Evolutionary conservation across 192 early-diverging fungal genomes (phyloP), one percentile per base, ranked within the genome.

Genomic region (Kappamyces sp.): DNA sequence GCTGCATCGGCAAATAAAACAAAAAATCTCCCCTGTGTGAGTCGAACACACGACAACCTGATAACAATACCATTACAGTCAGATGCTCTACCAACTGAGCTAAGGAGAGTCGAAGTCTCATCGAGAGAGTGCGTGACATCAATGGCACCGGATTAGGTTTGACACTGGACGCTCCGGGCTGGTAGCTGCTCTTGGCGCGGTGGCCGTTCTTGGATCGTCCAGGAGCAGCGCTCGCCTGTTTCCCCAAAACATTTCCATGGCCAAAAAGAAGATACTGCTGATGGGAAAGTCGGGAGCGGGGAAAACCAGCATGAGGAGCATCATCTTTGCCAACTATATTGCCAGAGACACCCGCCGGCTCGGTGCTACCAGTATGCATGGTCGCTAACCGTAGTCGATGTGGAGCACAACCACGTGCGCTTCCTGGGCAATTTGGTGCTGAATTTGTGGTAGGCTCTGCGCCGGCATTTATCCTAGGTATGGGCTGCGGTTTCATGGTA

Each of bases 281-380:
- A 96, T 99, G 96, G 96, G 96, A 35, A 90, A 91, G 67, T 89
- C 86, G 66, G 94, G 94, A 5, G 88, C 91, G 2, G 96, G 96
- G 47, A 99, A 99, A 82, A 99, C 96, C 15, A 96, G 93, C 37
- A 99, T 99, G 96, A 82, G 94, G 58, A 93, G 91, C 23, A 92
- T 99, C 62, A 97, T 99, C 62, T 99, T 99, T 63, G 89, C 93
- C 2, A 97, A 97, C 75, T 96, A 94, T 69, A 88, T 95, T 54
- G 94, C 96, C 2, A 68, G 85, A 64, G 94, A 99, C 62, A 99
- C 96, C 3, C 79, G 94, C 38, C 79, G 93, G 23, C 86, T 99
- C 37, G 96, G 94, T 7, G 91, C 94, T 37, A 99, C 96, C 51
- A 93, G 87, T 91, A 75, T 52, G 66, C 55, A n/a, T 53, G 36